Evolutionary conservation across 2,329 filamentous ascomycete genomes (phyloP).

Genomic region (Fusarium equiseti): DNA sequence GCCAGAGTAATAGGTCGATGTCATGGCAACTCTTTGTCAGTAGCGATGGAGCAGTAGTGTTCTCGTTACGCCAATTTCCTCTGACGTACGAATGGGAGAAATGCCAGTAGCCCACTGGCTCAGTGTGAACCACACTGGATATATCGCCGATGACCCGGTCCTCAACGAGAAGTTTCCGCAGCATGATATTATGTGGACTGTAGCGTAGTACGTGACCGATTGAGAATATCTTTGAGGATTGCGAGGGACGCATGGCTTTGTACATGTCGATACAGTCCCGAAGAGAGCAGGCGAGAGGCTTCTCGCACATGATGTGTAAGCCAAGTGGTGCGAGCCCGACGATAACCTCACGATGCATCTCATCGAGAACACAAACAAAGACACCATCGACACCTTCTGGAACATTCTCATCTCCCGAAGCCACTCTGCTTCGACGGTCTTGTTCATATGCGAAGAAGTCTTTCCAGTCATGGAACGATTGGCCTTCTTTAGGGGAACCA

Average conservation of each 20-base stretch:
- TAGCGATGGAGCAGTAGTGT: conserved; percentile 80
- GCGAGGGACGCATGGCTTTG: conserved; percentile 61
- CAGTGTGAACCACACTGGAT: conserved; percentile 88
- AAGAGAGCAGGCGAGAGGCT: conserved; percentile 86
- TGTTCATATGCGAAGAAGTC: conserved; percentile 81
- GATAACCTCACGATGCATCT: conserved; percentile 87
- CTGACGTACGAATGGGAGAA: conserved; percentile 91
- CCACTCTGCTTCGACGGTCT: conserved; percentile 66
- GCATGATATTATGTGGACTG: conserved; percentile 88
- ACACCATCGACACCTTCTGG: conserved; percentile 70
- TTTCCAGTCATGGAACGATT: conserved; percentile 79
- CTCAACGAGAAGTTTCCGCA: conserved; percentile 81
- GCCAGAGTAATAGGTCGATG: conserved; percentile 91
- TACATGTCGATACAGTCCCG: conserved; percentile 83
- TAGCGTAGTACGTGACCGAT: conserved; percentile 96
- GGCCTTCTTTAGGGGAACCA: conserved; percentile 64
- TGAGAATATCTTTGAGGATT: conserved; percentile 73
- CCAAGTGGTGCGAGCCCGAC: conserved; percentile 75
- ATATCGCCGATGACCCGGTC: conserved; percentile 85
- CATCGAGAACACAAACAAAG: conserved; percentile 81
- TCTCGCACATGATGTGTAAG: conserved; percentile 94
- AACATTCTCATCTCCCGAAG: conserved; percentile 60
- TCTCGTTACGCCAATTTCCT: conserved; percentile 92
- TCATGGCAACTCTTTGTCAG: conserved; percentile 98
- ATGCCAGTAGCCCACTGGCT: conserved; percentile 97